phyloP scores from a whole-genome alignment of 257 asterid genomes.

The Salvia rosmarinus region DNA sequence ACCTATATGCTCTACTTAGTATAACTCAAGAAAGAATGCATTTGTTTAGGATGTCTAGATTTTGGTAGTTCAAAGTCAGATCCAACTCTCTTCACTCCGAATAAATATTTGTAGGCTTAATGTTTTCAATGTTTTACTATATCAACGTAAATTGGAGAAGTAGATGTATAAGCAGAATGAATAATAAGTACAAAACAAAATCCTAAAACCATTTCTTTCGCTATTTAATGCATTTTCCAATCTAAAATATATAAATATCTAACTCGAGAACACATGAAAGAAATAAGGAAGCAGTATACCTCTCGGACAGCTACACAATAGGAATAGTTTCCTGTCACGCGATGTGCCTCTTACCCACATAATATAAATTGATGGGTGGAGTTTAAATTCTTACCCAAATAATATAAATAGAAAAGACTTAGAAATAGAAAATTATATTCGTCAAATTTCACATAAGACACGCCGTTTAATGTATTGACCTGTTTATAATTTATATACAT shows the following conservation, averaged over 20 bases:
- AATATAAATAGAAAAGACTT: too few species aligned
- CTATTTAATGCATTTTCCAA: slow-evolving; percentile 14
- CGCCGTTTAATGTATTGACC: too few species aligned
- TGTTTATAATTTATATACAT: too few species aligned
- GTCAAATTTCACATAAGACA: too few species aligned
- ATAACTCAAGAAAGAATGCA: not conserved
- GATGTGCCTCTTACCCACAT: slow-evolving; percentile 99
- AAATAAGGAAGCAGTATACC: slow-evolving; percentile 52
- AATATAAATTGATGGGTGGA: slow-evolving; percentile 93
- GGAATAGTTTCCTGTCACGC: slow-evolving; percentile 89
- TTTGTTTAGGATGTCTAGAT: not conserved
- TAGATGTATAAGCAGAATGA: not conserved
- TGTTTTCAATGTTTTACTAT: slow-evolving; percentile 9
- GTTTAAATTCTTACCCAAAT: slow-evolving; percentile 78
- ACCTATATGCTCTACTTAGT: not conserved
- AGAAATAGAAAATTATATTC: too few species aligned
- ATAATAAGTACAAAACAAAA: slow-evolving; percentile 6
- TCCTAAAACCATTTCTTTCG: slow-evolving; percentile 13
- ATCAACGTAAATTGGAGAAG: not conserved
- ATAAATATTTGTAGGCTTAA: slow-evolving; percentile 5
- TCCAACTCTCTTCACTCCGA: slow-evolving; percentile 16
- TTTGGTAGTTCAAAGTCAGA: slow-evolving; percentile 24
- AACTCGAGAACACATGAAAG: slow-evolving; percentile 14
- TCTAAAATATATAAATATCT: slow-evolving; percentile 19
- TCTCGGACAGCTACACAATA: slow-evolving; percentile 84